phyloP scores from a whole-genome alignment of 2,329 filamentous ascomycete species.

The Colletotrichum sp. region DNA sequence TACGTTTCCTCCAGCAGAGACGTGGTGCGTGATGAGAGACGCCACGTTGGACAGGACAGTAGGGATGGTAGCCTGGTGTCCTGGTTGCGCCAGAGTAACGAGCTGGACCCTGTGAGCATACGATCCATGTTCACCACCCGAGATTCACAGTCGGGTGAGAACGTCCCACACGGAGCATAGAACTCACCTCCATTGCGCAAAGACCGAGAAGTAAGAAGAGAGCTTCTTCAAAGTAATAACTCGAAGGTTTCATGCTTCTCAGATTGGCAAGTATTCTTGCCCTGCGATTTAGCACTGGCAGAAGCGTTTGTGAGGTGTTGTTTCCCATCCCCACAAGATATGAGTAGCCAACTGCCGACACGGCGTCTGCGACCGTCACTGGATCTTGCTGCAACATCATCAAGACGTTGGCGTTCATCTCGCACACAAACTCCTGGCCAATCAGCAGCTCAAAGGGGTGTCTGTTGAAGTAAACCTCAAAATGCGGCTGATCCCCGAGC shows the following conservation, averaged over 20 bases:
- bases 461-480: slow-evolving; percentile 33
- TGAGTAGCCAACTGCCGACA: slow-evolving; percentile 33
- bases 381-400: slow-evolving; percentile 32
- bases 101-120: slow-evolving; percentile 14
- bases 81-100: slow-evolving; percentile 16
- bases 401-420: slow-evolving; percentile 35
- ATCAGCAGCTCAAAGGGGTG: slow-evolving; percentile 33
- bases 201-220: slow-evolving; percentile 30
- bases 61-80: slow-evolving; percentile 25
- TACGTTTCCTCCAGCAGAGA: slow-evolving; percentile 24
- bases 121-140: background rate
- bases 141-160: background rate
- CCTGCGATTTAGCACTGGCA: slow-evolving; percentile 29
- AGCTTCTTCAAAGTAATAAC: slow-evolving; percentile 29
- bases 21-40: slow-evolving; percentile 29
- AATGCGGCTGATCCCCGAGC: slow-evolving; percentile 28
- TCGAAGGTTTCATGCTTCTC: slow-evolving; percentile 24
- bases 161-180: background rate
- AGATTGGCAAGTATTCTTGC: slow-evolving; percentile 32
- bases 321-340: slow-evolving; percentile 25
- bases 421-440: slow-evolving; percentile 32
- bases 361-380: slow-evolving; percentile 28
- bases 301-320: slow-evolving; percentile 5
- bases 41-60: slow-evolving; percentile 26
- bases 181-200: slow-evolving; percentile 32